phyloP scores from a whole-genome alignment of 2,329 filamentous ascomycete species.

The Graphilbum ipis-grandicollis region DNA sequence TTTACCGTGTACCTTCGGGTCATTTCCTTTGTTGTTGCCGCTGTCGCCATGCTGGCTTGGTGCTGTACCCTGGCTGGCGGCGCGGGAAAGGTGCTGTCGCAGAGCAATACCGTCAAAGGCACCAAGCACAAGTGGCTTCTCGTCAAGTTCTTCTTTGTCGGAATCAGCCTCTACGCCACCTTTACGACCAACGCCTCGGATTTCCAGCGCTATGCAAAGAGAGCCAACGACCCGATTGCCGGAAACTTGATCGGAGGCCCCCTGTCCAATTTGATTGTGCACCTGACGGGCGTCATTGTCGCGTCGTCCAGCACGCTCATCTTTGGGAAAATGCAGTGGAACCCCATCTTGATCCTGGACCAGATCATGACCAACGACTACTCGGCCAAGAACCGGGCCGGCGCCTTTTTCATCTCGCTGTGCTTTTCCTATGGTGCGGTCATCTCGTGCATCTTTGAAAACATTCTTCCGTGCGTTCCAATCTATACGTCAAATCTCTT shows the following conservation, averaged over 20 bases:
- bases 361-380: slow-evolving; percentile 16
- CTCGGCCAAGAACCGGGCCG: slow-evolving; percentile 19
- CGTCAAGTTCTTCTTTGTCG: too few species aligned
- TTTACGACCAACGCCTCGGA: too few species aligned
- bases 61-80: too few species aligned
- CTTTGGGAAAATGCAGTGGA: slow-evolving; percentile 21
- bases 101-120: too few species aligned
- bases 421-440: slow-evolving; percentile 26
- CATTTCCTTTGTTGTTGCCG: too few species aligned
- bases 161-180: too few species aligned
- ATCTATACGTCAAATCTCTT: too few species aligned
- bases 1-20: too few species aligned
- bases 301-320: slow-evolving; percentile 14
- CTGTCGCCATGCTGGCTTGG: too few species aligned
- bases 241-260: slow-evolving; percentile 22
- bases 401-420: slow-evolving; percentile 25
- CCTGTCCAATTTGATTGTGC: slow-evolving; percentile 14
- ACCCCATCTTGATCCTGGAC: slow-evolving; percentile 21
- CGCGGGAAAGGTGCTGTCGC: too few species aligned
- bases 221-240: slow-evolving; percentile 15
- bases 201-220: slow-evolving; percentile 6
- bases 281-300: slow-evolving; percentile 13
- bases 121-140: too few species aligned
- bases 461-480: slow-evolving; percentile 29
- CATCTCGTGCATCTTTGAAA: slow-evolving; percentile 25